Evolutionary conservation across 768 basidiomycete genomes (phyloP).

Genomic region (Hirschioporus abietinus): DNA sequence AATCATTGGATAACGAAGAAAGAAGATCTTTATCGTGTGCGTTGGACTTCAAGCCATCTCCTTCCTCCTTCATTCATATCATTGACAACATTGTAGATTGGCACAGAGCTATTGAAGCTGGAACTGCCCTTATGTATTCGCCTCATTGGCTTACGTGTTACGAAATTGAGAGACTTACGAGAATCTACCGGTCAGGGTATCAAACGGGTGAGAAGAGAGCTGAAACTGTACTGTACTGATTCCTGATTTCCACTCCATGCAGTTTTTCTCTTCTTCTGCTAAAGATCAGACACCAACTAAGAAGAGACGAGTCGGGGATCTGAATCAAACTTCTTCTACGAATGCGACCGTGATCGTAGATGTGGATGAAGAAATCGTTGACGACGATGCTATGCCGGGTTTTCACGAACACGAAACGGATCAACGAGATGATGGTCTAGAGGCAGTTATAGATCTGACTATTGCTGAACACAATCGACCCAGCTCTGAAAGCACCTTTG

Average conservation of each 20-base stretch:
- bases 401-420: conserved; percentile 47
- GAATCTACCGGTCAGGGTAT: conserved; percentile 51
- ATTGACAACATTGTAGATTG: conserved; percentile 43
- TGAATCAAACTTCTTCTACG: background rate
- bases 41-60: background rate
- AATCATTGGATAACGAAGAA: conserved; percentile 72
- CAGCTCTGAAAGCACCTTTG: too few relatives aligned
- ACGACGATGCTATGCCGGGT: conserved; percentile 43
- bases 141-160: conserved; percentile 83
- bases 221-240: conserved; percentile 14
- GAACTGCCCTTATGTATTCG: conserved; percentile 78
- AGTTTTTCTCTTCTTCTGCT: background rate
- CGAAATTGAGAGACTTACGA: conserved; percentile 81
- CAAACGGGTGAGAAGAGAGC: conserved; percentile 46
- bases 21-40: conserved; percentile 60
- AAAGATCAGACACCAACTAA: background rate
- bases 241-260: background rate
- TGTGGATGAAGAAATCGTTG: background rate
- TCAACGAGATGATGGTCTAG: conserved; percentile 18
- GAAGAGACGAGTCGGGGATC: background rate
- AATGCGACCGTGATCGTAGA: background rate
- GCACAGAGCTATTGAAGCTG: conserved; percentile 73
- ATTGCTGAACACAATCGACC: background rate
- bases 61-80: conserved; percentile 9
- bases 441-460: background rate